Conservation (phyloP, 1,284 basidiomycete species). For the Amylostereum areolatum region DNA sequence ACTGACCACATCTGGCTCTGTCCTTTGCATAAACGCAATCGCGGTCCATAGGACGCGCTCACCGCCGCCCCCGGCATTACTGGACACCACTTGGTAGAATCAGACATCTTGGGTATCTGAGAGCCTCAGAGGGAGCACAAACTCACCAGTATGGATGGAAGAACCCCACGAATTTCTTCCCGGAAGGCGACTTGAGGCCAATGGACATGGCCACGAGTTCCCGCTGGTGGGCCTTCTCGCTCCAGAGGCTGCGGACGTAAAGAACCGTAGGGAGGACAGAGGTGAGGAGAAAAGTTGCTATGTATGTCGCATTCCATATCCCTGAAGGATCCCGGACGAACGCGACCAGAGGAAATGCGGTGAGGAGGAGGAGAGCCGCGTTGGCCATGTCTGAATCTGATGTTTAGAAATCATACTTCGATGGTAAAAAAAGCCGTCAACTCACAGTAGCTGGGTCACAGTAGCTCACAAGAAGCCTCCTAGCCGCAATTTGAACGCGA, state of each 20-base stretch:
- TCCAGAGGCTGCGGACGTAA: conserved; percentile 3
- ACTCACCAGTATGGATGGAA: conserved; percentile 95
- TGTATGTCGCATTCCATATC: too few species aligned
- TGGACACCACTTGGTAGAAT: conserved; percentile 38
- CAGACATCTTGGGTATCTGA: conserved; percentile 5
- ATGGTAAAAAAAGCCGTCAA: too few species aligned
- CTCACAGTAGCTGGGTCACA: too few species aligned
- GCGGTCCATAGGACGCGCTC: conserved; percentile 96
- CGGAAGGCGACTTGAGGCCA: background rate
- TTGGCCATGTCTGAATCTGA: too few species aligned
- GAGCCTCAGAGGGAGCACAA: background rate
- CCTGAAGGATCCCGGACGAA: too few species aligned
- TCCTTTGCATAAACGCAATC: conserved; percentile 71
- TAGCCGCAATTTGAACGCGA: too few species aligned
- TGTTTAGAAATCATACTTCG: too few species aligned
- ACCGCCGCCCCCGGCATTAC: conserved; percentile 96
- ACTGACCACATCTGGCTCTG: conserved; percentile 66
- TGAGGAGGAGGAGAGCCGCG: too few species aligned
- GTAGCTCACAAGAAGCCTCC: too few species aligned
- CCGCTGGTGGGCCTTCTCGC: background rate
- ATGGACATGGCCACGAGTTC: background rate
- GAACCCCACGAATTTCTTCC: conserved; percentile 67
- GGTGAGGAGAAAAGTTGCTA: too few species aligned
- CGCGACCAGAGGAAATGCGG: too few species aligned
- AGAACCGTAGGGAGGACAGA: background rate